Base-by-base conservation (phyloP, 2,329 filamentous ascomycete species). In the Botrytis elliptica region DNA sequence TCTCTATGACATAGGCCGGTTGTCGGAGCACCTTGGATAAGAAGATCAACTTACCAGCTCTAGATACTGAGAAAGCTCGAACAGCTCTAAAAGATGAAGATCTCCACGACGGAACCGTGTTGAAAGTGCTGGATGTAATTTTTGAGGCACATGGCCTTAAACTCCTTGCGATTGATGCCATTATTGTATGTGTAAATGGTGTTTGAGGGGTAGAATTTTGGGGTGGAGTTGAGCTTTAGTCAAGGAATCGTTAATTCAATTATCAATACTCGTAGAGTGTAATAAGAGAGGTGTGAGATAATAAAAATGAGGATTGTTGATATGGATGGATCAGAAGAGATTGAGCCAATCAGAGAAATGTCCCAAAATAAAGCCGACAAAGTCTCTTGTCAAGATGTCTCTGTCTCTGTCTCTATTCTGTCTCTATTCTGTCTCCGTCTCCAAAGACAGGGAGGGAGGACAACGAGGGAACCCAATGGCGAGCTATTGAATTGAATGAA, bases 131-230 rank as follows among this genome's bases (percentile, higher is more conserved):
- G 25, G 72, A 70, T 7, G 75, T 65, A 46, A 81, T 64, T 64
- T 76, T 76, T n/a, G 75, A 76, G 72, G 79, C 79, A 52, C 77
- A 78, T 81, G 83, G 83, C 79, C 84, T 78, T 79, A 83, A 75
- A 79, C 79, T 77, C 79, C 88, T 85, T 80, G 86, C 85, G 83
- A 91, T 87, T 84, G 89, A 90, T 77, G 89, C 88, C 88, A 90
- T 90, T 83, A 80, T 62, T 25, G 55, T 73, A 38, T 40, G 36
- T 52, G 36, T 62, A 14, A 22, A 22, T 29, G 36, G 25, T 25
- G 33, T 36, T 38, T 33, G 64, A 68, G 70, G 64, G 70, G 59
- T 65, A 22, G 70, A 71, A 55, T 18, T 65, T 55, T 57, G 20
- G 14, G n/a, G 22, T 44, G 40, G 52, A 52, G 38, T 57, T 68